A percentile compares a stretch with the other conserved stretches of the same genome.
phyloP scores from a whole-genome alignment of 1,284 basidiomycete species.

The Pascua sp. region DNA sequence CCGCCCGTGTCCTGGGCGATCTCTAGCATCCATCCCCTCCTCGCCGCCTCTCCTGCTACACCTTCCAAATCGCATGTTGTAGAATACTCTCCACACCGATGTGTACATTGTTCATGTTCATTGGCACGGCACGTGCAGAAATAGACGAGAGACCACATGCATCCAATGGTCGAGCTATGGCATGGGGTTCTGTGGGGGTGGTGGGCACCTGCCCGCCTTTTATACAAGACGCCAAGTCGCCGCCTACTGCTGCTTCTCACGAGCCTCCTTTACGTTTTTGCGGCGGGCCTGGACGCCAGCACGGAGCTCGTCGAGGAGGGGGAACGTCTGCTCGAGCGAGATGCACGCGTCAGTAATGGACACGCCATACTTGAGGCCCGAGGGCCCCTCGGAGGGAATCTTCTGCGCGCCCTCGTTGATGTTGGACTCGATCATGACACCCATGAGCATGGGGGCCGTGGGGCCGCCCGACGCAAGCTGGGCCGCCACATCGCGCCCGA shows the following conservation, averaged over 20 bases:
- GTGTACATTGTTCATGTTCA: neutral
- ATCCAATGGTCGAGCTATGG: no score
- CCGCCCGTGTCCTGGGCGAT: conserved; percentile 12
- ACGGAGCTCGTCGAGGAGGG: conserved; percentile 72
- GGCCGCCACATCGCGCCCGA: conserved; percentile 55
- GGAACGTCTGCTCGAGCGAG: conserved; percentile 80
- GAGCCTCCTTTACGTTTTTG: conserved; percentile 28
- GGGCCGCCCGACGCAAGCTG: conserved; percentile 66
- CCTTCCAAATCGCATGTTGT: neutral
- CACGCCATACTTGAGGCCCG: conserved; percentile 78
- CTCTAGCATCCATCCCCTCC: conserved; percentile 4
- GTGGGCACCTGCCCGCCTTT: conserved; percentile 1
- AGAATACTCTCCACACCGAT: neutral
- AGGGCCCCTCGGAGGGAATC: conserved; percentile 71
- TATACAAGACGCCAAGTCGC: neutral
- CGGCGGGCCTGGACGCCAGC: conserved; percentile 74
- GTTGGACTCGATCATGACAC: conserved; percentile 97
- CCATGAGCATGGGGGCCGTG: conserved; percentile 76
- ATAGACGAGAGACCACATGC: no score
- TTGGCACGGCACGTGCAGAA: no score
- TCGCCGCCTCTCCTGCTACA: neutral
- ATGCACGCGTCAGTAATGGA: conserved; percentile 65
- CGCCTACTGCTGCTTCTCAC: conserved; percentile 22
- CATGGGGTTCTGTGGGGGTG: neutral
- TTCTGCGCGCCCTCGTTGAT: conserved; percentile 76